Evolutionary conservation across 2,329 filamentous ascomycete species (phyloP).

Genomic region (Xylaria sp.): DNA sequence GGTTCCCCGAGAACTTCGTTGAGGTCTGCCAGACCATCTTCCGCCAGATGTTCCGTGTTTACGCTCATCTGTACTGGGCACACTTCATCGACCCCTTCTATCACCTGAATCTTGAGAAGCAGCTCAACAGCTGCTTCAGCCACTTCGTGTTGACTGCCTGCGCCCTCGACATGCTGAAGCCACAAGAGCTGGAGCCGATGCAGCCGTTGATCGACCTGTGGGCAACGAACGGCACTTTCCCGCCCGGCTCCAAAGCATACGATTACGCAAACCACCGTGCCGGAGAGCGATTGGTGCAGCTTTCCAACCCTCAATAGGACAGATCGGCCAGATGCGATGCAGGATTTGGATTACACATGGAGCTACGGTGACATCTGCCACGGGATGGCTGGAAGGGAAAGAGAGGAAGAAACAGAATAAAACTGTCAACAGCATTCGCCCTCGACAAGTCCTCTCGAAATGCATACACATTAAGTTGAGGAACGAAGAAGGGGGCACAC

Average conservation of each 20-base stretch:
- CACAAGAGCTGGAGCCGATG: slow-evolving; percentile 93
- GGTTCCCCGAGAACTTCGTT: slow-evolving; percentile 88
- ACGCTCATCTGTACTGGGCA: slow-evolving; percentile 96
- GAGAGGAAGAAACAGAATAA: too few relatives aligned
- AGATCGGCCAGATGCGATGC: too few relatives aligned
- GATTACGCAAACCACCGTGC: slow-evolving; percentile 65
- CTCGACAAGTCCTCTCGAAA: too few relatives aligned
- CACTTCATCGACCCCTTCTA: slow-evolving; percentile 87
- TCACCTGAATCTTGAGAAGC: slow-evolving; percentile 78
- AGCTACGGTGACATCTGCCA: not conserved
- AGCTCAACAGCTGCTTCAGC: slow-evolving; percentile 85
- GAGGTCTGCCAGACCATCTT: slow-evolving; percentile 92
- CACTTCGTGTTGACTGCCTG: slow-evolving; percentile 83
- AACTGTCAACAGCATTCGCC: not conserved
- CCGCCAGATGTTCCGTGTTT: slow-evolving; percentile 98
- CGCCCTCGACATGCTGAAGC: slow-evolving; percentile 80
- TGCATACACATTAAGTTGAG: not conserved
- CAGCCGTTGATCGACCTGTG: slow-evolving; percentile 91
- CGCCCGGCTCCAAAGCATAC: slow-evolving; percentile 71
- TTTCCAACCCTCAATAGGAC: slow-evolving; percentile 40
- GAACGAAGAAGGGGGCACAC: not conserved
- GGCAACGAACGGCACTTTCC: slow-evolving; percentile 86
- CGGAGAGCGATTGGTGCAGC: slow-evolving; percentile 61
- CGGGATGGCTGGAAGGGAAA: not conserved
- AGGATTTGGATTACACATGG: not conserved